These are phyloP conservation scores for Fusarium equiseti DNA, from an alignment of 2,329 filamentous ascomycete genomes.

Conservation along the genomic window DNA sequence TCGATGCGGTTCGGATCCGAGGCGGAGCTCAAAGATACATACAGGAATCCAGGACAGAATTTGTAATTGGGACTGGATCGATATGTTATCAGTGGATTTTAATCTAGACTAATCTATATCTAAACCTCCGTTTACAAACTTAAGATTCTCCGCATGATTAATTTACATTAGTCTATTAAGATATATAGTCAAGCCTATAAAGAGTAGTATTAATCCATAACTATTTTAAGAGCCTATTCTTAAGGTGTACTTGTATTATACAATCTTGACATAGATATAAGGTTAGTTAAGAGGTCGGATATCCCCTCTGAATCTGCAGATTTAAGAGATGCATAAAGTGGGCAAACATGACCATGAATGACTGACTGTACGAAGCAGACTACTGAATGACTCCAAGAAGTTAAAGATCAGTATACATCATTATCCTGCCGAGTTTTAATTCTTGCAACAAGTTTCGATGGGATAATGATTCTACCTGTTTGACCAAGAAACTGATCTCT, in stretches of 20 bases:
- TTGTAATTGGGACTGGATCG: background rate
- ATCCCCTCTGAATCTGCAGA: background rate
- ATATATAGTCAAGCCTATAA: background rate
- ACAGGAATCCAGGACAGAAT: background rate
- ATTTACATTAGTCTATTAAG: background rate
- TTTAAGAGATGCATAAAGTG: background rate
- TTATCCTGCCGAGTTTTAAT: background rate
- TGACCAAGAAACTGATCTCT: background rate
- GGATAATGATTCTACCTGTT: background rate
- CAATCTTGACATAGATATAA: background rate
- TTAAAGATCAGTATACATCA: background rate
- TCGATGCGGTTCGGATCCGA: constrained; percentile 32
- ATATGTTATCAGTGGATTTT: background rate
- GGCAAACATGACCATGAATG: background rate
- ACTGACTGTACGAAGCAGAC: background rate
- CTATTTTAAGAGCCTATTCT: background rate
- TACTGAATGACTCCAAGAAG: background rate
- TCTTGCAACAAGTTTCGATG: background rate
- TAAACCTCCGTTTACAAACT: background rate
- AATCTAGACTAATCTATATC: background rate
- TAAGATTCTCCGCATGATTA: background rate
- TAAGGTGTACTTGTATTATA: background rate
- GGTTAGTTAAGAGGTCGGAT: background rate
- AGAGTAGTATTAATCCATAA: background rate
- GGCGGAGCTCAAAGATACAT: constrained; percentile 5